These are phyloP conservation scores for Haplographium delicatum DNA, from an alignment of 495 filamentous ascomycete species.

Conservation along the genomic window DNA sequence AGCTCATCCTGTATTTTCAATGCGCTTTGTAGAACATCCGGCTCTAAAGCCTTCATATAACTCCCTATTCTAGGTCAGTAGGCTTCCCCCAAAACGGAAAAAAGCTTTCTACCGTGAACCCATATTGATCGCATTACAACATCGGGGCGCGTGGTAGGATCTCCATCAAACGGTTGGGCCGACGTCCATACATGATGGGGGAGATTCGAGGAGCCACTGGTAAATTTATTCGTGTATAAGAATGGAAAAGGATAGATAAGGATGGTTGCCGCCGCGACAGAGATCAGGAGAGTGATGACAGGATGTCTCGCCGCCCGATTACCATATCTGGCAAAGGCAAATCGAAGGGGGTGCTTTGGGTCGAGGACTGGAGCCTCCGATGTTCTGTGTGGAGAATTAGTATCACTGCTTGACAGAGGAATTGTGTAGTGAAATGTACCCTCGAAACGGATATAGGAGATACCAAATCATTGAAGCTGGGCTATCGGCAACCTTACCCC, in stretches of 20 bases:
- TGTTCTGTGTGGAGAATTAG: constrained; percentile 39
- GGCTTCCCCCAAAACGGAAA: background rate
- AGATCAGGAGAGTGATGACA: constrained; percentile 57
- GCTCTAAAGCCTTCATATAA: constrained; percentile 65
- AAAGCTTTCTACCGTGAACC: constrained; percentile 37
- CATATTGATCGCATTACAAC: constrained; percentile 54
- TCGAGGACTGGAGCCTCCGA: constrained; percentile 56
- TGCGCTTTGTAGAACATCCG: constrained; percentile 53
- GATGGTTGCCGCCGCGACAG: constrained; percentile 53
- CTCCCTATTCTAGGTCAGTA: constrained; percentile 31
- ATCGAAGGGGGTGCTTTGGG: constrained; percentile 54
- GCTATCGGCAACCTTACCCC: constrained; percentile 8
- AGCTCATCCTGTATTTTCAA: constrained; percentile 58
- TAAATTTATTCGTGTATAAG: constrained; percentile 58
- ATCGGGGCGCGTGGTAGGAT: constrained; percentile 36
- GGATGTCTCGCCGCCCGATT: constrained; percentile 61
- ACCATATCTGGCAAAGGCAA: constrained; percentile 57
- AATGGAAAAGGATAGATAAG: constrained; percentile 64
- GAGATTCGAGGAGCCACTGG: constrained; percentile 53
- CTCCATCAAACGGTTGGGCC: constrained; percentile 49
- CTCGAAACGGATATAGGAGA: constrained; percentile 26
- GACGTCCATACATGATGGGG: constrained; percentile 76
- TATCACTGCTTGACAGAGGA: background rate
- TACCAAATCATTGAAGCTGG: constrained; percentile 25
- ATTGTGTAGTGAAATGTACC: constrained; percentile 44